Conservation (phyloP, 2,329 filamentous ascomycete genomes). For the Penicillium rolfsii region DNA sequence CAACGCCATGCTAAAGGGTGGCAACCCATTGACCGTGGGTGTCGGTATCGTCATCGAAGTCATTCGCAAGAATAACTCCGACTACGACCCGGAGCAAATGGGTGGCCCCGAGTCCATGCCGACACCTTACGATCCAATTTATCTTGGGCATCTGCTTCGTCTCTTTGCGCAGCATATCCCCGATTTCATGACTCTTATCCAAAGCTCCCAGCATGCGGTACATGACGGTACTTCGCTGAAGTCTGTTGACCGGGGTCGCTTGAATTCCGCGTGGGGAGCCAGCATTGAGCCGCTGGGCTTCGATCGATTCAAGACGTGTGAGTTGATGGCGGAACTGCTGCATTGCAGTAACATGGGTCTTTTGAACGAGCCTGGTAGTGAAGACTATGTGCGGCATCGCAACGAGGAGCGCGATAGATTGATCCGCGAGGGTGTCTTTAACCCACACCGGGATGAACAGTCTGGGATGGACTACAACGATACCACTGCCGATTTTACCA, state of each 20-base stretch:
- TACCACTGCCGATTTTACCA: conserved; percentile 49
- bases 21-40: conserved; percentile 91
- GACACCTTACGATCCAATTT: conserved; percentile 89
- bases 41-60: conserved; percentile 98
- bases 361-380: conserved; percentile 86
- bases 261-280: conserved; percentile 85
- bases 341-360: conserved; percentile 99
- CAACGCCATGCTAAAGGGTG: conserved; percentile 86
- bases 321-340: conserved; percentile 94
- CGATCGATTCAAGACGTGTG: conserved; percentile 97
- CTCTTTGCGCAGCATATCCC: conserved; percentile 90
- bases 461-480: conserved; percentile 62
- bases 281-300: conserved; percentile 94
- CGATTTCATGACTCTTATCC: conserved; percentile 88
- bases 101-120: conserved; percentile 77
- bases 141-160: conserved; percentile 84
- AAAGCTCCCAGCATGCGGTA: conserved; percentile 67
- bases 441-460: conserved; percentile 49
- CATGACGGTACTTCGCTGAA: conserved; percentile 59
- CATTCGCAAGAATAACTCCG: conserved; percentile 98
- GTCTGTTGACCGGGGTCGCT: conserved; percentile 70
- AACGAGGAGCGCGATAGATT: conserved; percentile 81
- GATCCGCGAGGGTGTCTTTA: conserved; percentile 74
- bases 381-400: conserved; percentile 78
- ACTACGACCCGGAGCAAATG: conserved; percentile 93